A percentile compares a stretch with the other conserved stretches of the same genome.
phyloP scores from a whole-genome alignment of 257 asterid species.

The Lithospermum erythrorhizon region DNA sequence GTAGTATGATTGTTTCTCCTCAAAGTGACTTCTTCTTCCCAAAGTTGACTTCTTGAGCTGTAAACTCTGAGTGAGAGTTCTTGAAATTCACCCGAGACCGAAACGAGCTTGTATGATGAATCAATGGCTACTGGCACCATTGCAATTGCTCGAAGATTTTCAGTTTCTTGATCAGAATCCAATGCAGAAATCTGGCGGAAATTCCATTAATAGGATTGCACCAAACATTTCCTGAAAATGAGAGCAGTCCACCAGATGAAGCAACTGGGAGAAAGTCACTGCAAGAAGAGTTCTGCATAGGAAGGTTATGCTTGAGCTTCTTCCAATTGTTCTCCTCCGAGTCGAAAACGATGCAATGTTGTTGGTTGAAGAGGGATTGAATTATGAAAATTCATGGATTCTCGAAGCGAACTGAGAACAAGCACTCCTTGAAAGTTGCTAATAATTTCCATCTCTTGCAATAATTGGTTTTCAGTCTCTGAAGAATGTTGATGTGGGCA shows the following conservation, averaged over 20 bases:
- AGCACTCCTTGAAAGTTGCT: conserved; percentile 43
- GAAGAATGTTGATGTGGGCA: conserved; percentile 62
- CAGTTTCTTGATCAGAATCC: conserved; percentile 2
- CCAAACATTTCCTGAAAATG: conserved; percentile 32
- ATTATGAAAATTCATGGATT: conserved; percentile 61
- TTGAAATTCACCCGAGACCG: conserved; percentile 44
- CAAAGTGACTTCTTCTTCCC: conserved; percentile 37
- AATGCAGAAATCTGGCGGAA: conserved; percentile 19
- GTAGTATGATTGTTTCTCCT: conserved; percentile 12
- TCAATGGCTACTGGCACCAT: conserved; percentile 30
- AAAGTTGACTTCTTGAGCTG: conserved; percentile 25
- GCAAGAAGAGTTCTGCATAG: conserved; percentile 11
- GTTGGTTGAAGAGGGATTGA: conserved; percentile 12
- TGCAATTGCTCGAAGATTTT: conserved; percentile 45
- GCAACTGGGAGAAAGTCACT: conserved; percentile 51
- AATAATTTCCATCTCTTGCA: conserved; percentile 73
- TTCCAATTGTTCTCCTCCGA: conserved; percentile 54
- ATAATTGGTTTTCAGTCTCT: too few relatives aligned
- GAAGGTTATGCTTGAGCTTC: conserved; percentile 20
- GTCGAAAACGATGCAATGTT: conserved; percentile 34
- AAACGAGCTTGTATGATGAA: conserved; percentile 26
- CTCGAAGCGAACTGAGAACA: conserved; percentile 50
- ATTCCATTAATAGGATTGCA: conserved; percentile 45
- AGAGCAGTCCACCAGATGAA: conserved; percentile 61
- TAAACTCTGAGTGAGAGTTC: conserved; percentile 34